A percentile compares a stretch with the other conserved stretches of the same genome.
Evolutionary conservation across 177 flowering plant species (phyloP).

Genomic region (Vitis hybrid): DNA sequence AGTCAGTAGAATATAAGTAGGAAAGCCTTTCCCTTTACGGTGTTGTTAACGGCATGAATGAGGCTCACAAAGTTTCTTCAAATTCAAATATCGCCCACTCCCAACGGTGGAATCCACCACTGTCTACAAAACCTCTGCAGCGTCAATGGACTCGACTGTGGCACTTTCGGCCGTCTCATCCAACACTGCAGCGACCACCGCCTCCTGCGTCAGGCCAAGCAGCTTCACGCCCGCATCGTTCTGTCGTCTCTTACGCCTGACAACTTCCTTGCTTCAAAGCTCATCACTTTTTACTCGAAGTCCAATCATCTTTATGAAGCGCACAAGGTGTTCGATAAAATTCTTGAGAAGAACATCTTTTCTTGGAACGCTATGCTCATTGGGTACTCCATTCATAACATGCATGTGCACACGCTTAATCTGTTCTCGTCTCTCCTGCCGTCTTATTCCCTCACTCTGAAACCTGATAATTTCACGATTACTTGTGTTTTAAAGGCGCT

Average conservation of each 20-base stretch:
- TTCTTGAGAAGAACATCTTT: conserved; percentile 57
- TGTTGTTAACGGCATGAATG: conserved; percentile 18
- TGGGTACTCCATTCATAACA: conserved; percentile 41
- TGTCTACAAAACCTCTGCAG: conserved; percentile 23
- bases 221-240: conserved; percentile 70
- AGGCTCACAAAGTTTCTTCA: conserved; percentile 20
- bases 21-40: too few relatives aligned
- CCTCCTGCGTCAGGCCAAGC: conserved; percentile 56
- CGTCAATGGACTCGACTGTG: conserved; percentile 34
- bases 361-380: conserved; percentile 76
- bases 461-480: conserved; percentile 53
- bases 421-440: conserved; percentile 39
- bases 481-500: conserved; percentile 65
- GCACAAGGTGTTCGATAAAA: conserved; percentile 70
- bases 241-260: conserved; percentile 44
- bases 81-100: conserved; percentile 1
- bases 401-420: conserved; percentile 33
- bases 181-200: conserved; percentile 56
- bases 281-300: conserved; percentile 59
- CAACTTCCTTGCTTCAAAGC: conserved; percentile 82
- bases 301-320: conserved; percentile 36
- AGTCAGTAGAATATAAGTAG: too few relatives aligned
- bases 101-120: conserved; percentile 11
- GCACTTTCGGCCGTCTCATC: conserved; percentile 53
- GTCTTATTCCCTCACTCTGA: conserved; percentile 10